Evolutionary conservation across 768 basidiomycete genomes (phyloP), one percentile per base, ranked within the genome.

Genomic region (Termitomyces sp.): DNA sequence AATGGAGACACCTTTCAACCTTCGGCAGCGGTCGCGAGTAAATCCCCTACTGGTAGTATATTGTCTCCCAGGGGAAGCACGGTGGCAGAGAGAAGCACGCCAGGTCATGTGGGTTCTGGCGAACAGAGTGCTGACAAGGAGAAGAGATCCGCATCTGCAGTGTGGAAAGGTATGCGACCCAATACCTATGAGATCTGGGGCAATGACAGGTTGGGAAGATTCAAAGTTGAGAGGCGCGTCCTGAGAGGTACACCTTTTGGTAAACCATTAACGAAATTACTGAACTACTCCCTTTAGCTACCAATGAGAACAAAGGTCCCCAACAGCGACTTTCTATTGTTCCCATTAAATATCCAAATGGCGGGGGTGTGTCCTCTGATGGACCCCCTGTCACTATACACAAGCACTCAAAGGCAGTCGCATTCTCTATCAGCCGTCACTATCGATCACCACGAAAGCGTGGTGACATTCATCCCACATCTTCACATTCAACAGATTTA

Each of bases 371-470:
- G 45, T 62, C 56, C 5, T 71, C 69, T 32, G 78, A 77, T 34
- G 86, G 88, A 1, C 89, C 90, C 0, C 74, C 77, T 23, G 78
- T 82, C 34, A 84, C 87, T 53, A 83, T 93, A 32, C 92, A 93
- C 70, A 90, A 89, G 62, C 91, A 93, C 66, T 90, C 91, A 1
- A 84, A 87, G 54, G 87, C 87, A 4, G 72, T 82, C 31, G 91
- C 89, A 0, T 92, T 91, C 70, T 91, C 90, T 0, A 82, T 93
- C 47, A 86, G 87, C 69, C 82, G 91, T 25, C 81, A 82, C 54
- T 83, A 87, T 48, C 58, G 63, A 38, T 50, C 62, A 44, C 58
- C 62, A n/a, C 53, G 63, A 51, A 58, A 45, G 37, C 57, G 48
- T 29, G 44, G 53, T 43, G 57, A 66, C 67, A 57, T 60, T 58